Evolutionary conservation across 2,329 filamentous ascomycete genomes (phyloP), one percentile per base, ranked within the genome.

Genomic region (Diaporthe capsici): DNA sequence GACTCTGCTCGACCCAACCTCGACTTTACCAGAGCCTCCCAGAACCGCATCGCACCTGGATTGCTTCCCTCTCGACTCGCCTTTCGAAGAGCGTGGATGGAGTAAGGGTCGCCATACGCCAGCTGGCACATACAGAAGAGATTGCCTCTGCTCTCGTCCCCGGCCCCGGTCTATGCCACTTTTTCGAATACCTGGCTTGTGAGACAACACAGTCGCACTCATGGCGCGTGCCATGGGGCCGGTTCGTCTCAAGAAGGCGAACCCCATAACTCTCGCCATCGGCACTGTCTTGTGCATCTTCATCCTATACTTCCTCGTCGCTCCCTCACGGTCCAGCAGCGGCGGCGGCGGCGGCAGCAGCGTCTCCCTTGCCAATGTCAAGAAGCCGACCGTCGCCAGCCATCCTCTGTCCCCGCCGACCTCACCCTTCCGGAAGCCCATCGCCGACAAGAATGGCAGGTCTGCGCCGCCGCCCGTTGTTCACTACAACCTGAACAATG

Each of bases 401-500:
- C 93, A 94, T 82, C 91, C 90, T 75, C 90, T 95, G 75, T 95
- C 92, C 15, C 94, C 93, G 76, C 93, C 93, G 13, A 94, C 93
- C 31, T 91, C 94, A 75, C 92, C 93, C 47, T 95, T 94, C 85
- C 89, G 90, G 81, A 96, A 95, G 79, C 81, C 84, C 9, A 78
- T 81, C 82, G 86, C 90, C 34, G 90, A 91, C 79, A 86, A 85
- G 75, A 90, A 88, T 82, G 88, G 91, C 68, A 88, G 85, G 79
- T 82, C 85, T 73, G 87, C 88, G 58, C 93, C 95, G 67, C 95
- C 96, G 72, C 96, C 96, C 12, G 96, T 99, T 63, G 91, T 94
- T 51, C 95, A 95, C 84, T 98, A 98, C 88, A 92, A 97, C 84
- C 93, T 99, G 85, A 98, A 98, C 88, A 96, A 96, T 85, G 91